Evolutionary conservation across 2,329 filamentous ascomycete genomes (phyloP), one percentile per base, ranked within the genome.

Genomic region (Nemania abortiva): DNA sequence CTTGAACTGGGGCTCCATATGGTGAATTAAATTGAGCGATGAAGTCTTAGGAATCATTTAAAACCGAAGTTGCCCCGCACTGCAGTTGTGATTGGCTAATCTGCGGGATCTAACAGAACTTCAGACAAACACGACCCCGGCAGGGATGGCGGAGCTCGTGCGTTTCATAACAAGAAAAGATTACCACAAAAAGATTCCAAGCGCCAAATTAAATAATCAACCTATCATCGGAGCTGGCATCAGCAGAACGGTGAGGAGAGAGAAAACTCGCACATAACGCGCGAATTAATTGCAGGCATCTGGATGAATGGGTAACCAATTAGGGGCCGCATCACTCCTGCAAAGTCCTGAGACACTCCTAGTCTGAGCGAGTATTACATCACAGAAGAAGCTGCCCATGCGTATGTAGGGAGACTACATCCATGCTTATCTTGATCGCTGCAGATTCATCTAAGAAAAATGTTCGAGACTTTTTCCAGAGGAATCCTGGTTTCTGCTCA

Each of bases 11-110:
- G 11, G 31, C 29, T 18, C 27, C 9, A 52, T 22, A 29, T 52
- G 5, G 29, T 52, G 13, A 37, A 55, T 31, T 22, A 37, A 55
- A 55, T 55, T 55, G 52, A 55, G 29, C 9, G 15, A 6, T n/a
- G 20, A 6, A 34, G 27, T 2, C 52, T 55, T 55, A 55, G 52
- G 52, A 55, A 55, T 55, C 52, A 34, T 55, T 13, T 18, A 27
- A 55, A 34, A 37, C 52, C 24, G 29, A 20, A 10, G 52, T 55
- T 29, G 15, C 15, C 18, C 11, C 11, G 24, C 9, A 2, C 15
- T 55, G 52, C 20, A 3, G n/a, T 55, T 55, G n/a, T 55, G 15
- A 54, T 54, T 54, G 29, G 50, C 27, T 13, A 2, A 54, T 31
- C 5, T 31, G 6, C 13, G 22, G 18, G 50, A 54, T 55, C 27